Evolutionary conservation across 345 rosid species (phyloP).

Genomic region (Linum tenue): DNA sequence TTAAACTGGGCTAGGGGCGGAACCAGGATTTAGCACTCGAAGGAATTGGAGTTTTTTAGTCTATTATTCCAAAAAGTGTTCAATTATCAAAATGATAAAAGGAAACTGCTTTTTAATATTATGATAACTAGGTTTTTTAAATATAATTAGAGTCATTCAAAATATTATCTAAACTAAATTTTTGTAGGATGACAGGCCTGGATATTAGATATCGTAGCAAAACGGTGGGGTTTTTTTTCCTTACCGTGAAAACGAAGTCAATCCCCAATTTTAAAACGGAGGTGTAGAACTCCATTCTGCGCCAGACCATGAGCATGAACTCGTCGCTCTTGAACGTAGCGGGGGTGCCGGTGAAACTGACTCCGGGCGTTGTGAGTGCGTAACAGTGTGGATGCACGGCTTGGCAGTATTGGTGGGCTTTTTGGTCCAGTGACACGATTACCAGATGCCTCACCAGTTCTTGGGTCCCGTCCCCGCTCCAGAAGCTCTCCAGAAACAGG

Average conservation of each 20-base stretch:
- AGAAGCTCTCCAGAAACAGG: slow-evolving; percentile 43
- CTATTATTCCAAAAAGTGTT: no score
- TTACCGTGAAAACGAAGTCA: slow-evolving; percentile 37
- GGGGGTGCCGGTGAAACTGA: not conserved
- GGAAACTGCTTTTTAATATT: no score
- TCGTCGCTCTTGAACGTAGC: slow-evolving; percentile 4
- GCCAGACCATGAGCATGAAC: slow-evolving; percentile 9
- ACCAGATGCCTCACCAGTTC: slow-evolving; percentile 39
- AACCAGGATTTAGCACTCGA: no score
- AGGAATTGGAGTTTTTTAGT: no score
- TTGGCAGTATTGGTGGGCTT: slow-evolving; percentile 29
- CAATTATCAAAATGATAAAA: no score
- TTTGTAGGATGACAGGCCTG: no score
- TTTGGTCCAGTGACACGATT: slow-evolving; percentile 30
- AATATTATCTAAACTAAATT: no score
- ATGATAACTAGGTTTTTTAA: no score
- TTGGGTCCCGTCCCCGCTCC: slow-evolving; percentile 30
- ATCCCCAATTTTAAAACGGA: slow-evolving; percentile 33
- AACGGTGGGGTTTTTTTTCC: not conserved
- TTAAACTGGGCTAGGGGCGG: no score
- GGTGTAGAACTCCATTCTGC: slow-evolving; percentile 16
- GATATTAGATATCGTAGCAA: not conserved
- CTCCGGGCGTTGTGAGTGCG: slow-evolving; percentile 6
- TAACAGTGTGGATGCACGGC: slow-evolving; percentile 36
- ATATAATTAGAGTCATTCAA: no score